A percentile compares a stretch with the other conserved stretches of the same genome.
These are phyloP conservation scores for Chlorella vulgaris DNA, from an alignment of 139 green algal species.

Conservation along the genomic window DNA sequence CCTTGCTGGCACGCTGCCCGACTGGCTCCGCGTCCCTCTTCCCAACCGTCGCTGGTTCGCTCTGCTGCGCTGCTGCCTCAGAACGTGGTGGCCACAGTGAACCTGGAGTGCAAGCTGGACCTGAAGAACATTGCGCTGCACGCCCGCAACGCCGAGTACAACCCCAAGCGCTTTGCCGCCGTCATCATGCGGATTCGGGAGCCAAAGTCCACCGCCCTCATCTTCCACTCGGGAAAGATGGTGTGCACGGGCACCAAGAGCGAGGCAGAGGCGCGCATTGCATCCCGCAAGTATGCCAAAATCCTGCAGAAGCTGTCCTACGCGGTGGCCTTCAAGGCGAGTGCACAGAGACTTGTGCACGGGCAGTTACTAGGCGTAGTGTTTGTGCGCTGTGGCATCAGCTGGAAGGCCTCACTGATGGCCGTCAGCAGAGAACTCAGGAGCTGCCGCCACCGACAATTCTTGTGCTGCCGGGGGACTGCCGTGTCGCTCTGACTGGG, in stretches of 20 bases:
- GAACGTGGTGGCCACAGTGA: slow-evolving; percentile 97
- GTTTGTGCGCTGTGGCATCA: neutral
- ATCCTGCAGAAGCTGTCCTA: slow-evolving; percentile 95
- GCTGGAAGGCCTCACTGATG: neutral
- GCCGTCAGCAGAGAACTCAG: too few species aligned
- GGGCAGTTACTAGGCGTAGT: neutral
- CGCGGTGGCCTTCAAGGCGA: slow-evolving; percentile 80
- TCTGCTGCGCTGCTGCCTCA: slow-evolving; percentile 40
- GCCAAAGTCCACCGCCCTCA: slow-evolving; percentile 98
- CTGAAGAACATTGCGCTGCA: slow-evolving; percentile 96
- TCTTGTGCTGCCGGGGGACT: too few species aligned
- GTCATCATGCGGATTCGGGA: slow-evolving; percentile 99
- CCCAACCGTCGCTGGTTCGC: neutral
- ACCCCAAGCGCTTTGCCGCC: slow-evolving; percentile 98
- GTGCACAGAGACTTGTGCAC: neutral
- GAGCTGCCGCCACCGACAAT: too few species aligned
- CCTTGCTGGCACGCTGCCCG: too few species aligned
- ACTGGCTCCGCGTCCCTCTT: too few species aligned
- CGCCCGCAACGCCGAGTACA: slow-evolving; percentile 99
- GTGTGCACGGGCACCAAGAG: slow-evolving; percentile 94
- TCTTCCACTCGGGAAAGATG: slow-evolving; percentile 98
- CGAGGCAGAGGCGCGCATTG: slow-evolving; percentile 72
- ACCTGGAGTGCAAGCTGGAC: slow-evolving; percentile 94
- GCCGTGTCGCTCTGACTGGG: too few species aligned
- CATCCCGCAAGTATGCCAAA: slow-evolving; percentile 89